phyloP scores from a whole-genome alignment of 768 basidiomycete species.

The Tylopilus intermedius region DNA sequence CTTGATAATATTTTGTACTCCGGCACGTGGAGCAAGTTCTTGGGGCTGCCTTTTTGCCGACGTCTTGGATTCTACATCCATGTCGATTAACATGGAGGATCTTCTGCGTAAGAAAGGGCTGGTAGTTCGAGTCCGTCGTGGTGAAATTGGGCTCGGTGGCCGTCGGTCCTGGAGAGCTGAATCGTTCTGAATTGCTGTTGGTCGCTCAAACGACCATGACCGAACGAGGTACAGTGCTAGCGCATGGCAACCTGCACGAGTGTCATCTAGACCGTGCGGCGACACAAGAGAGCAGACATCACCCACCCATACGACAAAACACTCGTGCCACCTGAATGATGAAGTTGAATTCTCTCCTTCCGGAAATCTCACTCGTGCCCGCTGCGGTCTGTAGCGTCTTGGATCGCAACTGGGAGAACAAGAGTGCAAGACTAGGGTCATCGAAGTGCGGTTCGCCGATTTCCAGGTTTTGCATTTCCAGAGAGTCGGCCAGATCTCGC shows the following conservation, averaged over 20 bases:
- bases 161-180: constrained; percentile 17
- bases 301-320: constrained; percentile 89
- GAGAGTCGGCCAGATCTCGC: constrained; percentile 59
- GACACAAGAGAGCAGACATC: background rate
- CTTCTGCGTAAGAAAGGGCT: constrained; percentile 54
- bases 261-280: background rate
- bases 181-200: constrained; percentile 40
- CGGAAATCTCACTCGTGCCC: constrained; percentile 88
- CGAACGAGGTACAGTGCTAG: constrained; percentile 87
- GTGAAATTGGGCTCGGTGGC: constrained; percentile 41
- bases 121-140: constrained; percentile 45
- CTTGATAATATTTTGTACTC: constrained; percentile 30
- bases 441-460: constrained; percentile 89
- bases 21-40: constrained; percentile 22
- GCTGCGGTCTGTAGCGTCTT: constrained; percentile 91
- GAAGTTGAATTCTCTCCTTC: constrained; percentile 88
- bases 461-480: constrained; percentile 51
- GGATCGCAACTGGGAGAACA: constrained; percentile 85
- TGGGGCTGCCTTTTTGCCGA: constrained; percentile 55
- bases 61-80: constrained; percentile 66
- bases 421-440: constrained; percentile 85
- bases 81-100: constrained; percentile 84
- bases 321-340: constrained; percentile 91
- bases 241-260: constrained; percentile 73
- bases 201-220: constrained; percentile 88